A percentile compares a stretch with the other conserved stretches of the same genome.
Conservation (phyloP, 345 rosid genomes). For the Brassica nigra region DNA sequence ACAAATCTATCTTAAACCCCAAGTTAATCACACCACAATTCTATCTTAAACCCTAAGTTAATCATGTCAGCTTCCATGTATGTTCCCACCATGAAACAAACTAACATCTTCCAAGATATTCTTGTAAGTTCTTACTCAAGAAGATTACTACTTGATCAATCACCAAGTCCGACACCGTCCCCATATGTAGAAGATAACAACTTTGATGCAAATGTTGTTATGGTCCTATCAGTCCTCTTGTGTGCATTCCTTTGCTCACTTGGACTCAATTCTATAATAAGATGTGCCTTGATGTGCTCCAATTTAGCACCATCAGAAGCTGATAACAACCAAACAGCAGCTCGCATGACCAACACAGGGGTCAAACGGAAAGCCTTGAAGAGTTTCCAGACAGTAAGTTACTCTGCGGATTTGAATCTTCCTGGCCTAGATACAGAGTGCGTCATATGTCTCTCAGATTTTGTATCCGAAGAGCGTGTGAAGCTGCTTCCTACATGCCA, state of each 20-base stretch:
- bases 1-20: slow-evolving; percentile 28
- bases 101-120: slow-evolving; percentile 28
- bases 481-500: slow-evolving; percentile 78
- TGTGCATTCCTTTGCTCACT: slow-evolving; percentile 85
- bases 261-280: slow-evolving; percentile 66
- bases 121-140: slow-evolving; percentile 38
- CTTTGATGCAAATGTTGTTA: slow-evolving; percentile 72
- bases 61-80: slow-evolving; percentile 16
- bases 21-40: slow-evolving; percentile 21
- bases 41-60: slow-evolving; percentile 31
- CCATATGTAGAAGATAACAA: slow-evolving; percentile 36
- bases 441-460: slow-evolving; percentile 76
- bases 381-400: slow-evolving; percentile 63
- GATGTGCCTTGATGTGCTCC: slow-evolving; percentile 72
- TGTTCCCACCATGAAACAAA: slow-evolving; percentile 21
- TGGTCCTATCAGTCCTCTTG: slow-evolving; percentile 79
- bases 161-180: slow-evolving; percentile 40
- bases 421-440: slow-evolving; percentile 67
- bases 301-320: slow-evolving; percentile 41
- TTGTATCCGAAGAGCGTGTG: slow-evolving; percentile 55
- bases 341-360: slow-evolving; percentile 63
- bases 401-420: slow-evolving; percentile 53
- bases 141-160: slow-evolving; percentile 25
- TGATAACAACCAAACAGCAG: slow-evolving; percentile 32
- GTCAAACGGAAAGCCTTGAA: slow-evolving; percentile 71